Conservation (phyloP, 148 eudicot genomes). For the Persicaria tinctoria region DNA sequence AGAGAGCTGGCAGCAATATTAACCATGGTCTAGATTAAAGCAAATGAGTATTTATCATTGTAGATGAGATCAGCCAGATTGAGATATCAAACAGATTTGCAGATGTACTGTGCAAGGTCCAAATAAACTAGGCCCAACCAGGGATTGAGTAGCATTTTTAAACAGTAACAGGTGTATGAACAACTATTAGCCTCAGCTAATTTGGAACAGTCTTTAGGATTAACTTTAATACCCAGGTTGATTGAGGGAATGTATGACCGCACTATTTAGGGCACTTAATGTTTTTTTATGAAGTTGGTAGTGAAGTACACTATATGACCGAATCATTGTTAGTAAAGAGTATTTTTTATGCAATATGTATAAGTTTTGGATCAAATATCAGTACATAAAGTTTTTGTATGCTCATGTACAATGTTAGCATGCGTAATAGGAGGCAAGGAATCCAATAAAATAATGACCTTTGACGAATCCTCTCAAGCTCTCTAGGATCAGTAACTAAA, state of each 20-base stretch:
- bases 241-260: background rate
- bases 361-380: background rate
- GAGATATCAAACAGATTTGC: background rate
- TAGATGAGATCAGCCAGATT: background rate
- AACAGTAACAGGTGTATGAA: background rate
- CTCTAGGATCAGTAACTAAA: constrained; percentile 85
- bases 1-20: too few relatives aligned
- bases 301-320: background rate
- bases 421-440: background rate
- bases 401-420: background rate
- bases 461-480: constrained; percentile 95
- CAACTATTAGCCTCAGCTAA: background rate
- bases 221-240: background rate
- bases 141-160: background rate
- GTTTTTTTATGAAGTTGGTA: constrained; percentile 2
- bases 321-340: background rate
- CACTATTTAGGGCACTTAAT: background rate
- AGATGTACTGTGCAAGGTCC: background rate
- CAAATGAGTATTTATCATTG: background rate
- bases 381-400: background rate
- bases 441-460: constrained; percentile 34
- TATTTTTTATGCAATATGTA: background rate
- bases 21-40: background rate
- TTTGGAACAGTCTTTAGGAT: background rate
- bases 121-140: background rate